Base-by-base conservation (phyloP, 2,329 filamentous ascomycete genomes). In the Ophiostoma novo-ulmi region DNA sequence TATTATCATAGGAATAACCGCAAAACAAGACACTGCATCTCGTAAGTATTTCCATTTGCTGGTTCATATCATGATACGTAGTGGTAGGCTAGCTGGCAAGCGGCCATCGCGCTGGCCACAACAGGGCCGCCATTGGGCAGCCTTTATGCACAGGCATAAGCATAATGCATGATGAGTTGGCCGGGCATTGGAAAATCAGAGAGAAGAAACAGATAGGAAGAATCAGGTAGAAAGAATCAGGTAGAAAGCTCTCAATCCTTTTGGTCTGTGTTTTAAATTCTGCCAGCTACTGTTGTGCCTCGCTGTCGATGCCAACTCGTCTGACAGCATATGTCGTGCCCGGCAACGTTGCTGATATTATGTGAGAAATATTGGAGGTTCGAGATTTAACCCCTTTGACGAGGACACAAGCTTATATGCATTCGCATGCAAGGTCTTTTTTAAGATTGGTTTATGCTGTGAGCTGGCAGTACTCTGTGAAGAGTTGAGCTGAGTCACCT, bases 131-230 rank as follows among this genome's bases (percentile, higher is more conserved):
- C 22, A 58, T 58, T 58, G 52, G 52, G 52, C 52, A 58, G 44
- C 44, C 20, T 14, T 26, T n/a, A 17, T 26, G 52, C 10, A 58
- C 26, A n/a, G n/a, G 44, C 44, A 31, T 31, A 10, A 48, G 52
- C 52, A 58, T 58, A 58, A 58, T 58, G 52, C 52, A 58, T 58
- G 52, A 58, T 58, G 52, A 26, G 52, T 22, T 58, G 52, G 52
- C 52, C n/a, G 22, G 22, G 44, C 20, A 58, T 58, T 22, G 20
- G 6, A 14, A n/a, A 14, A 17, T 48, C 31, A 31, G 20, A 6
- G 20, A 17, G 11, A n/a, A 44, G 5, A 5, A 14, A 44, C 17
- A 39, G 38, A 39, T 10, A 11, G 38, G 8, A 39, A 10, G 10
- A 39, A 3, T 13, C 11, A 44, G 44, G 20, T 20, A 20, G 44